phyloP scores from a whole-genome alignment of 768 basidiomycete genomes.

The Boletus coccyginus region DNA sequence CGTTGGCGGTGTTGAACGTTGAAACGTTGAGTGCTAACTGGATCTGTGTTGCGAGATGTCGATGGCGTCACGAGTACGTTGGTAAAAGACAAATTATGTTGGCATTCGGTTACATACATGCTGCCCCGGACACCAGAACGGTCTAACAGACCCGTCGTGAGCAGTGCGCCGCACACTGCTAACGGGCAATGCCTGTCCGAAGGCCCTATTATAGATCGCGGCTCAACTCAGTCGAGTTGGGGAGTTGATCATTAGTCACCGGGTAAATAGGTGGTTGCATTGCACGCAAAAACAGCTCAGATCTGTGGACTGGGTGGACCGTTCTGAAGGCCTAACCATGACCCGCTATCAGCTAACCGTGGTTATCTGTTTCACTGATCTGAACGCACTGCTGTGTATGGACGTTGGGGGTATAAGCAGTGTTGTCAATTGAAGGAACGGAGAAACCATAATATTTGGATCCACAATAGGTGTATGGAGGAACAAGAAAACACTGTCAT shows the following conservation, averaged over 20 bases:
- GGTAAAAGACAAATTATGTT: no score
- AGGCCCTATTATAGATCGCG: no score
- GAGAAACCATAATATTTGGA: conserved; percentile 1
- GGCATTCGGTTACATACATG: background rate
- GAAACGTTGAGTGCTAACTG: no score
- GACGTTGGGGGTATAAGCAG: background rate
- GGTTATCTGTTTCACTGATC: no score
- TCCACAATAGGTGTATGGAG: background rate
- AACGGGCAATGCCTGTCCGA: background rate
- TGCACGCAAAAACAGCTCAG: background rate
- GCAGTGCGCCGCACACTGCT: background rate
- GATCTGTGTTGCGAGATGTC: no score
- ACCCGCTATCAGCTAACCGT: no score
- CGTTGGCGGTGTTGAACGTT: no score
- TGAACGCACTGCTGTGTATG: background rate
- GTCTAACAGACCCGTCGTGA: background rate
- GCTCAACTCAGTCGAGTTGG: background rate
- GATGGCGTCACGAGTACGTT: no score
- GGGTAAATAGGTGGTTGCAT: background rate
- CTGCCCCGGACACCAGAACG: background rate
- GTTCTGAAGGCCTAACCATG: no score
- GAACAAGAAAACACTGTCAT: conserved; percentile 7
- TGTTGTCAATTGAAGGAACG: background rate
- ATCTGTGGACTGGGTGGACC: no score
- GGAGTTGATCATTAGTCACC: background rate